Evolutionary conservation across 2,329 filamentous ascomycete species (phyloP).

Genomic region (Penicillium griseofulvum): DNA sequence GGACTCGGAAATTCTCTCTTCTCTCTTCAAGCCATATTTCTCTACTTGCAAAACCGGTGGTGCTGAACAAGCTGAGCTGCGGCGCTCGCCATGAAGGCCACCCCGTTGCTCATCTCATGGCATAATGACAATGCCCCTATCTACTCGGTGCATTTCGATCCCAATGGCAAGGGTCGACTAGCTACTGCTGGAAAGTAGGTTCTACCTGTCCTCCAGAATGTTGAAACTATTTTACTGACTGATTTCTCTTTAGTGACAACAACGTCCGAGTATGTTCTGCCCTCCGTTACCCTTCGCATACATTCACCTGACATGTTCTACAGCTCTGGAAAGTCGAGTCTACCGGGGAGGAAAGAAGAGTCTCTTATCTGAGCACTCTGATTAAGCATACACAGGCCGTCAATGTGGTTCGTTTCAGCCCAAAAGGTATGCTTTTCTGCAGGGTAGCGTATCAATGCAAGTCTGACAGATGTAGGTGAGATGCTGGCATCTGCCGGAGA

Average conservation of each 20-base stretch:
- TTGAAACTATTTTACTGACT: conserved; percentile 13
- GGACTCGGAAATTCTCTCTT: conserved; percentile 6
- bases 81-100: conserved; percentile 75
- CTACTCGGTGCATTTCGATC: conserved; percentile 96
- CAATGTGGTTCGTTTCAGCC: conserved; percentile 95
- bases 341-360: conserved; percentile 80
- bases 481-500: conserved; percentile 92
- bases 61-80: conserved; percentile 25
- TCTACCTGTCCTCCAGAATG: background rate
- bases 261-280: conserved; percentile 74
- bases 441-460: background rate
- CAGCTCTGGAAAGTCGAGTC: conserved; percentile 89
- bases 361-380: conserved; percentile 88
- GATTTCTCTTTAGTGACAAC: conserved; percentile 61
- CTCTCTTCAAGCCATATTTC: background rate
- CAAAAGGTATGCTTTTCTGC: conserved; percentile 64
- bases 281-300: conserved; percentile 16
- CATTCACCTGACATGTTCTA: conserved; percentile 37
- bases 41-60: conserved; percentile 1
- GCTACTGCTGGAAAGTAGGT: conserved; percentile 80
- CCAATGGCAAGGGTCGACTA: conserved; percentile 82
- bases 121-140: conserved; percentile 96
- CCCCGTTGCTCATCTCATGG: conserved; percentile 96
- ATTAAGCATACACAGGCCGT: conserved; percentile 94
- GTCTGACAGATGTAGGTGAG: conserved; percentile 63